Base-by-base conservation (phyloP, 108 stramenopile genomes). In the Cyclotella choctawhatcheeana region DNA sequence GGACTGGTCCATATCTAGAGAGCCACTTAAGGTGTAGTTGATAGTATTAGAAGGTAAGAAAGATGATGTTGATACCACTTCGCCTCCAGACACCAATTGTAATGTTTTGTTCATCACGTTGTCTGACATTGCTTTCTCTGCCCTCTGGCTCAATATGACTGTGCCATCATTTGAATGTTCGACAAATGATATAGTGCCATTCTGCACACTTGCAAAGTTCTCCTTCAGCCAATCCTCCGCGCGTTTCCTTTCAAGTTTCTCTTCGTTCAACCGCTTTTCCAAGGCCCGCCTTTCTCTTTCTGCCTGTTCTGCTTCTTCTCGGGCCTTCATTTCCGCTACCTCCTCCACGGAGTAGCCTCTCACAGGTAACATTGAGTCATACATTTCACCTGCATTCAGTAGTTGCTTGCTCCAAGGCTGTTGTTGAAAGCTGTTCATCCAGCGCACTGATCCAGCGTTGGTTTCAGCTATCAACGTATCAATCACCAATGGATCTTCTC, bases 381-480 rank as follows among this genome's bases (percentile, higher is more conserved):
- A 84, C 1, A 91, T 44, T 66, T 91, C 90, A 2, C 86, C 94
- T 45, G 85, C 87, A 20, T 70, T 74, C 8, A 91, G 20, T 8
- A 69, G 45, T 44, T 91, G 84, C 3, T 67, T 72, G 27, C 78
- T 78, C 72, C 85, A 82, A 8, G 94, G 94, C 61, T 85, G 75
- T 74, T 90, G 76, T 44, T 86, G 86, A 65, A 95, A 89, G 34
- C 84, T 85, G 59, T 89, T 84, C 73, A 95, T 69, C 94, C 91
- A 93, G 66, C 94, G 76, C 4, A 91, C 79, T 7, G 84, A 86
- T 1, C 94, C 94, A 5, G 90, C 87, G 63, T 95, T 95, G 5
- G 94, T 88, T 73, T 95, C 94, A 27, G 94, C 94, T 60, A 95
- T 91, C 55, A 95, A 64, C 0, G 94, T 95, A 77, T 95, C 94